Evolutionary conservation across 2,329 filamentous ascomycete species (phyloP).

Genomic region (Pseudogymnoascus sp.): DNA sequence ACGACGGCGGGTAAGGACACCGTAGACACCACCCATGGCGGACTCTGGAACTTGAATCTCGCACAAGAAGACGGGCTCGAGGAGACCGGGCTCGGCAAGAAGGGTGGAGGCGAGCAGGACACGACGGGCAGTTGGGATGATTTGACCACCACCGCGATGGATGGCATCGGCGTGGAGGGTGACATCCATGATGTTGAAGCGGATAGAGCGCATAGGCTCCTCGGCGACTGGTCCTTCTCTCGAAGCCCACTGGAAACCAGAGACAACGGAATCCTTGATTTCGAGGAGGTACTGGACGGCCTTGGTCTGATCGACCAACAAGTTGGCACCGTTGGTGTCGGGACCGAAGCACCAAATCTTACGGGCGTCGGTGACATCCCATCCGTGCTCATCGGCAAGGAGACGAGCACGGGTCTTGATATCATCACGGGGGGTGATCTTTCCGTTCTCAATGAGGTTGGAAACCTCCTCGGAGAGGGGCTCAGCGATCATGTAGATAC

Average conservation of each 20-base stretch:
- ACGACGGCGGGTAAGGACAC: constrained; percentile 94
- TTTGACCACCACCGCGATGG: constrained; percentile 97
- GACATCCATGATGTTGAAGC: constrained; percentile 99
- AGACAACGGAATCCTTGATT: constrained; percentile 99
- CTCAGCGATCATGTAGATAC: constrained; percentile 91
- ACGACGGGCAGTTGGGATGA: constrained; percentile 97
- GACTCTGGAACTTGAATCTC: constrained; percentile 98
- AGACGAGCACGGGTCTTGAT: constrained; percentile 97
- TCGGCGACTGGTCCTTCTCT: constrained; percentile 96
- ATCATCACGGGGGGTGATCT: constrained; percentile 92
- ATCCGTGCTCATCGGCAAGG: constrained; percentile 93
- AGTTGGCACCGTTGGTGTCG: constrained; percentile 94
- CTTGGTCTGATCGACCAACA: constrained; percentile 99
- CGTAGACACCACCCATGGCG: constrained; percentile 99
- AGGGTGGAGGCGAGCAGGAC: constrained; percentile 90
- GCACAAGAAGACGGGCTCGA: constrained; percentile 97
- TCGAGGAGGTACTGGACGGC: constrained; percentile 99
- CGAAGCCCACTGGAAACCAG: constrained; percentile 99
- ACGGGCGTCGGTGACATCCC: constrained; percentile 99
- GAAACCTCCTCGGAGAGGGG: constrained; percentile 88
- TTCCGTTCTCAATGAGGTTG: constrained; percentile 82
- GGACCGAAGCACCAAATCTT: constrained; percentile 99
- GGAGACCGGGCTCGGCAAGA: constrained; percentile 81
- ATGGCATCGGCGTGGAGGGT: constrained; percentile 99
- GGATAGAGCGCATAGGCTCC: constrained; percentile 93